Base-by-base conservation (phyloP, 495 filamentous ascomycete genomes). In the Penicillium simplicissimum region DNA sequence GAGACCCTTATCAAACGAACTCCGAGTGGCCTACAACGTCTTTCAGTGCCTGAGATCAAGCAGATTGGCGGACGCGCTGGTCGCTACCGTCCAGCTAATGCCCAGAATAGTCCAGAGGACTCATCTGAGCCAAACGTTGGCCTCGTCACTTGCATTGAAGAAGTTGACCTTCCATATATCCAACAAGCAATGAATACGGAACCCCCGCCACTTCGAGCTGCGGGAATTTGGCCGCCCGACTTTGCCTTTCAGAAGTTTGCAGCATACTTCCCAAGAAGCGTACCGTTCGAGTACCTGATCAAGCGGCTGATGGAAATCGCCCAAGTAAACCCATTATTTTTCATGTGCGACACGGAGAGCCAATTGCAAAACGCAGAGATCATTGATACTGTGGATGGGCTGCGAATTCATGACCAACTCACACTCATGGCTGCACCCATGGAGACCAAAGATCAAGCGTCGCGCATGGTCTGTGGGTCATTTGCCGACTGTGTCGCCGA, bases 51-150 rank as follows among this genome's bases (percentile, higher is more conserved):
- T 0, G 89, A 96, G 59, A 83, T 97, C 54, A 97, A 96, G 71
- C 96, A 99, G 67, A 99, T 99, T 60, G 95, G 83, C 56, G 96
- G 96, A 21, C 87, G 96, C 63, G 96, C 96, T 19, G 96, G 96
- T 28, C 89, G 96, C 35, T 99, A 88, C 77, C 87, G 85, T 17
- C 88, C 89, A 34, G 90, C 92, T 79, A 88, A 68, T 65, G 62
- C 33, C 52, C 68, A 53, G 42, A 52, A 62, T 53, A 66, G 66
- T n/a, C 51, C 52, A 59, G 51, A 73, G n/a, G 63, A 74, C 3
- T 53, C 33, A 1, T 53, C 51, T 4, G 64, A 54, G 15, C 36
- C 67, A 40, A 79, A 81, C 48, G 73, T 88, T 3, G 95, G 95
- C 3, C 79, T 83, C n/a, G 91, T 96, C 17, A 97, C 95, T 7